These are phyloP conservation scores for Fusarium sp. DNA, from an alignment of 2,329 filamentous ascomycete species.

Conservation along the genomic window DNA sequence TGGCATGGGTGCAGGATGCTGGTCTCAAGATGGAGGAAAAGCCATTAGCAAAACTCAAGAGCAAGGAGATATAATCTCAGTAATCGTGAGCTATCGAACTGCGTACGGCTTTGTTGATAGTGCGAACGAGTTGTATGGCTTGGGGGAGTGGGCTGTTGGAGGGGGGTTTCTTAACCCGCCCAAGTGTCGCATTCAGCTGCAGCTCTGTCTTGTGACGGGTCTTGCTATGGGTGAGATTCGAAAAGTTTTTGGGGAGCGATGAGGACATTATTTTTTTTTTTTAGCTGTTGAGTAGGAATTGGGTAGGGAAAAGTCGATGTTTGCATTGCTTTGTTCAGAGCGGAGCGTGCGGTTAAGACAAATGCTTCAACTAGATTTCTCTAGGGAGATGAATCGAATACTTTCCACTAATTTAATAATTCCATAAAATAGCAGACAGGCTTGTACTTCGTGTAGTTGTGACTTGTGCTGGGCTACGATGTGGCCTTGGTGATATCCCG, in stretches of 20 bases:
- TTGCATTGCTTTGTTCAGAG: background rate
- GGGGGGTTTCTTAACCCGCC: constrained; percentile 64
- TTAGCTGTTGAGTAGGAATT: background rate
- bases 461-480: background rate
- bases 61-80: constrained; percentile 54
- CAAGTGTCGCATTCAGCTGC: constrained; percentile 64
- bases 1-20: constrained; percentile 63
- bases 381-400: background rate
- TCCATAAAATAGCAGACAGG: background rate
- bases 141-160: constrained; percentile 47
- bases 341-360: background rate
- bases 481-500: background rate
- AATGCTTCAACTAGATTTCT: background rate
- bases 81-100: constrained; percentile 61
- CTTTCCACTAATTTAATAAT: background rate
- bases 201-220: constrained; percentile 47
- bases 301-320: background rate
- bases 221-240: background rate
- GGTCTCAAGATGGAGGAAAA: constrained; percentile 50
- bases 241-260: background rate
- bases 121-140: background rate
- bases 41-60: constrained; percentile 56
- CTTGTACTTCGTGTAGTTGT: background rate
- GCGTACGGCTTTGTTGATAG: constrained; percentile 60
- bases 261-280: no score